Evolutionary conservation across 2,329 filamentous ascomycete genomes (phyloP), one percentile per base, ranked within the genome.

Genomic region (Didymella pinodella): DNA sequence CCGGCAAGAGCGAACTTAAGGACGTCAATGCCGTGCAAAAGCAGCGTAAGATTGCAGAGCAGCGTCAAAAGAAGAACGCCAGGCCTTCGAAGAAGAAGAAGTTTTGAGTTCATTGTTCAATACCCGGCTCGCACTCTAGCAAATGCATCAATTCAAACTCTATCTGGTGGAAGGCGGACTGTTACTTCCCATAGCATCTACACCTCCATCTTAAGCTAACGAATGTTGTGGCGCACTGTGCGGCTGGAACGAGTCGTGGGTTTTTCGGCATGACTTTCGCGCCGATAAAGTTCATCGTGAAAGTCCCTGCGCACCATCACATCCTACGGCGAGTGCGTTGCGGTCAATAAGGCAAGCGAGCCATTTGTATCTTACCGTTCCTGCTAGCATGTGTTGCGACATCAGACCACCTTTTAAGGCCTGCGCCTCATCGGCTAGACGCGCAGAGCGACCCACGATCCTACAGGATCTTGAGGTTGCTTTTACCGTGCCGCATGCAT

Each of bases 1-100:
- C 90, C 54, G 76, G 65, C 31, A 93, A 89, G 82, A 90, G 78
- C 67, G 94, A 97, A 82, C 80, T 98, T 72, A 92, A 90, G 82
- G 90, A 86, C 57, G 87, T 87, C 56, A 88, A 94, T 44, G 93
- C 97, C 75, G 92, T 98, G 66, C 86, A 90, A 71, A 96, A 93
- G 83, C 87, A 89, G 61, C 86, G 95, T 72, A 88, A 88, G 76
- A 73, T 92, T 71, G 85, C 90, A 82, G 90, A 96, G 81, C 86
- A 85, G 79, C 87, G 86, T 75, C 88, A 82, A 75, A 90, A 90
- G 74, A 98, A 99, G 87, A 98, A 97, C 77, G 93, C 91, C 8
- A 83, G 94, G 70, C 93, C 93, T 7, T 74, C 85, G 40, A 90
- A 85, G 79, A 92, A 85, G 80, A 81, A 75, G 64, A 82, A 79